Evolutionary conservation across 345 rosid genomes (phyloP), one percentile per base, ranked within the genome.

Genomic region (Pelargonium nanum): DNA sequence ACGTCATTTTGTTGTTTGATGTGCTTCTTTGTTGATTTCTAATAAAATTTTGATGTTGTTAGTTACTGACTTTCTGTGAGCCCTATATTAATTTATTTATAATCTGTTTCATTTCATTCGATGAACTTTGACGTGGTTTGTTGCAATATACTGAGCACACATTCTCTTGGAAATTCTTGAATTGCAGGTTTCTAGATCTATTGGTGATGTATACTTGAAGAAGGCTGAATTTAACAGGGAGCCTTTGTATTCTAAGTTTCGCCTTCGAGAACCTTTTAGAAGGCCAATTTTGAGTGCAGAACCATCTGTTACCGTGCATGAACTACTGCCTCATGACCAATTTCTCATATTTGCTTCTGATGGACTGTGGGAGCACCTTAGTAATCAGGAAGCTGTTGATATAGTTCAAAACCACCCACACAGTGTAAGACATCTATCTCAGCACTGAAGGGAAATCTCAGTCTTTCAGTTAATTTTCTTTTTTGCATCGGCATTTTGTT

Each of bases 311-410:
- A 77, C 93, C 0, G 80, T 30, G 67, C 93, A 83, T 65, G 83
- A 83, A 57, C 75, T 92, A 57, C 86, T 78, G 64, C 82, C 93
- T 61, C 78, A 82, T 22, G 95, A 89, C 72, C 86, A 82, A 66
- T 89, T 89, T 70, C 62, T 92, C 34, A 87, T 92, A 76, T 86
- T 89, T 60, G 96, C 98, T 63, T 92, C 96, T n/a, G 98, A 92
- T 65, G 98, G 98, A 56, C 82, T 92, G 65, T 92, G 96, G 98
- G 96, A 92, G 70, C 98, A 92, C 69, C 78, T 92, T 63, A 83
- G 81, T 77, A 92, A 92, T 78, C 93, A 92, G 71, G 88, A 83
- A 55, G 98, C 95, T 24, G 95, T 87, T 53, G 86, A 92, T 74
- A 85, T 89, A 22, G 93, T 92, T 72, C 89, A 87, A 66, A 87